These are phyloP conservation scores for Vigna hirtella DNA, from an alignment of 306 rosid species.

Conservation along the genomic window DNA sequence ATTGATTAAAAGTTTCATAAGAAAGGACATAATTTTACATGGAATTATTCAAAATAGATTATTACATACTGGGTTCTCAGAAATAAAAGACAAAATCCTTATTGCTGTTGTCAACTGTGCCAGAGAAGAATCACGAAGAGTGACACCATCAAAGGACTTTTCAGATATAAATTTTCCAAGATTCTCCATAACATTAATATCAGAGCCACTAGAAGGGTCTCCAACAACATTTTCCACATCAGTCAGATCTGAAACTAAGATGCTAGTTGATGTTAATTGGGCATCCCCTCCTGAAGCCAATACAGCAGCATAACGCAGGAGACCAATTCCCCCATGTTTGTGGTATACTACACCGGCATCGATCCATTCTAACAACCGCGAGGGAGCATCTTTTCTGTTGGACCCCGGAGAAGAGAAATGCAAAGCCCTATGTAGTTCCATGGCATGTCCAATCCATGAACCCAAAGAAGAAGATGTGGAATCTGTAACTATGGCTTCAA, in stretches of 20 bases:
- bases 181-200: conserved; percentile 95
- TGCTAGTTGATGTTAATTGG: conserved; percentile 73
- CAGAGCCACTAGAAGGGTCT: conserved; percentile 76
- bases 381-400: conserved; percentile 94
- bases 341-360: conserved; percentile 94
- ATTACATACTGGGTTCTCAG: conserved; percentile 88
- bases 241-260: conserved; percentile 83
- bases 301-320: conserved; percentile 88
- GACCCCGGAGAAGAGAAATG: conserved; percentile 95
- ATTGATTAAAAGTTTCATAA: conserved; percentile 48
- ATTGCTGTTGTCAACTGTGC: conserved; percentile 94
- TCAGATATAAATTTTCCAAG: conserved; percentile 88
- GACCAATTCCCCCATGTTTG: conserved; percentile 91
- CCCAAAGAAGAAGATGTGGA: conserved; percentile 83
- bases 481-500: conserved; percentile 95
- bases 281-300: conserved; percentile 98
- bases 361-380: conserved; percentile 95
- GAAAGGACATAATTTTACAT: conserved; percentile 36
- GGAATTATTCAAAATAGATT: conserved; percentile 37
- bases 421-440: conserved; percentile 87
- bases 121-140: conserved; percentile 88
- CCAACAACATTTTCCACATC: conserved; percentile 88
- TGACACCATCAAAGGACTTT: conserved; percentile 90
- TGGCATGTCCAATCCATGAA: conserved; percentile 91
- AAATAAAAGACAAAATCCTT: conserved; percentile 91